Evolutionary conservation across 192 early-diverging fungal genomes (phyloP).

Genomic region (Podila epicladia): DNA sequence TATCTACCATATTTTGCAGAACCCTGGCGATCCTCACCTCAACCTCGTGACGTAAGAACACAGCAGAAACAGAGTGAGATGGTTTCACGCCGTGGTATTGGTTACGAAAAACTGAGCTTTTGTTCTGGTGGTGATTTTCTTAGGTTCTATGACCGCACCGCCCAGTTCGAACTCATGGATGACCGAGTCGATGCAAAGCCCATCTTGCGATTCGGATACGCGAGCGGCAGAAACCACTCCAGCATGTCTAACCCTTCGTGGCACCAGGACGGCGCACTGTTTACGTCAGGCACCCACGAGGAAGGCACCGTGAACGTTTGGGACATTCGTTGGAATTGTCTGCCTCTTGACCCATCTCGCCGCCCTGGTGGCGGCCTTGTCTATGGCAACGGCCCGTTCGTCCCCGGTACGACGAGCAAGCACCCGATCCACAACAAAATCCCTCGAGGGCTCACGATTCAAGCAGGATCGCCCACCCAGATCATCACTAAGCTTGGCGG

Average conservation of each 20-base stretch:
- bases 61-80: not conserved
- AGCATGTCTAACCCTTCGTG: slow-evolving; percentile 21
- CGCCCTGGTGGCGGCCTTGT: slow-evolving; percentile 21
- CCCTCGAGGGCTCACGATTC: not conserved
- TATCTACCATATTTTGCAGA: slow-evolving; percentile 15
- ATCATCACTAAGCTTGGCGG: slow-evolving; percentile 14
- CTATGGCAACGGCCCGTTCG: slow-evolving; percentile 7
- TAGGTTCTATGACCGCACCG: not conserved
- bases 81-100: not conserved
- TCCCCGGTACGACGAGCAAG: not conserved
- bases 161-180: slow-evolving; percentile 21
- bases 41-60: slow-evolving; percentile 27
- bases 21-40: slow-evolving; percentile 28
- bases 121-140: not conserved
- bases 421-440: slow-evolving; percentile 9
- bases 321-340: slow-evolving; percentile 39
- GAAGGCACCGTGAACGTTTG: slow-evolving; percentile 21
- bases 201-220: slow-evolving; percentile 7
- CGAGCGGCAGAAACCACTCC: not conserved
- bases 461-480: slow-evolving; percentile 18
- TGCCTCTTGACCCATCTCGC: not conserved
- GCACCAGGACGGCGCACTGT: slow-evolving; percentile 38
- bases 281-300: slow-evolving; percentile 7
- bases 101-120: not conserved
- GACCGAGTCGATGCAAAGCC: slow-evolving; percentile 4